Base-by-base conservation (phyloP, 495 filamentous ascomycete genomes). In the Penicillium maclennaniae region DNA sequence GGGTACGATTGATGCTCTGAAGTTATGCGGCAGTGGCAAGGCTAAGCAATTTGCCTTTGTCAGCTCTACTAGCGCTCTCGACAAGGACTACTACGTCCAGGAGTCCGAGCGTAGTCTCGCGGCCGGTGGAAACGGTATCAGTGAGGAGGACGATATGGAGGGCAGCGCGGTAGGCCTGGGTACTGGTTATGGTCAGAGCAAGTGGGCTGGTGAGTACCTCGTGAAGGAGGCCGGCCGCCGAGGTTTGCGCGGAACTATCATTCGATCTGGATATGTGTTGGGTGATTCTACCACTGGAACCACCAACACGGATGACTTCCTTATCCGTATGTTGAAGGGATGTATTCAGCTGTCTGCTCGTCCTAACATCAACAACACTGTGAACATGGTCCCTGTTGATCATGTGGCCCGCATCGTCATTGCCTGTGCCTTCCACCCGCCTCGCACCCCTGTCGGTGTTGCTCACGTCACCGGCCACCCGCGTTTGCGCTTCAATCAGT, bases 151-250 rank as follows among this genome's bases (percentile, higher is more conserved):
- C 56, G 80, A 87, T 49, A 69, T 91, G 6, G 75, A 81, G 51
- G 85, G 88, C 14, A 85, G 81, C 53, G 68, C 79, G 9, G 79
- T 73, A 20, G 85, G 84, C 25, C 79, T 92, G 0, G 75, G 84
- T 62, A 95, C 88, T 0, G 93, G 92, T 7, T 98, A 98, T 61
- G 93, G 91, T 7, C 92, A 97, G 70, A 83, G 79, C 44, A 98
- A 98, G 74, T 91, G 87, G 87, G 85, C 83, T 20, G 73, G 81
- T 7, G 92, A 97, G 67, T 86, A 89, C 59, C 75, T 98, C 14
- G 81, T 92, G 43, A 78, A 87, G 16, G 89, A 87, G 63, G 92
- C 92, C 26, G 90, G 91, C 17, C 75, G 70, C 45, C 73, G 90
- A 51, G 93, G 93, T 26, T 76, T 98, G 10, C 73, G 70, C 14